Base-by-base conservation (phyloP, 306 rosid species). In the Erythrophleum fordii region DNA sequence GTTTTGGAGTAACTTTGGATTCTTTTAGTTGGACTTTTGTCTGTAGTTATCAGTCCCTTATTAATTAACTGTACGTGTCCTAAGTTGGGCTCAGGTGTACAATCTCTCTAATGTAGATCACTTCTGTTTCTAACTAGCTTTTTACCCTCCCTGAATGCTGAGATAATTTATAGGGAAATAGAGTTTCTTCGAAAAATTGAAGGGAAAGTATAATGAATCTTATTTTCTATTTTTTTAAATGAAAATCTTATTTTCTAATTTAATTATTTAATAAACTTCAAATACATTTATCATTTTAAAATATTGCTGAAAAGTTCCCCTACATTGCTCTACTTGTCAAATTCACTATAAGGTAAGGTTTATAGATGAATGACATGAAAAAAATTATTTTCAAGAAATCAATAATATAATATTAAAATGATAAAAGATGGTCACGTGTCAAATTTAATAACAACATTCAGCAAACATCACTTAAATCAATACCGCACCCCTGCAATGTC, bases 1-100 rank as follows among this genome's bases (percentile, higher is more conserved):
- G 23, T 83, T 59, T 39, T 75, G 71, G 83, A 72, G 86, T 87
- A 83, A 79, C 82, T 86, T 80, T 77, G 85, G 87, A 83, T 87
- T 72, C 81, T 66, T 80, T 78, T 78, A 75, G 83, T 65, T 86
- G 81, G 75, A 44, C 61, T 82, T 75, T 71, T 49, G 56, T 85
- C 65, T 51, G 53, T 80, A 81, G 69, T 83, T 78, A 28, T 64
- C 81, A 73, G 77, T 70, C 66, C 53, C 64, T 13, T 46, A 82
- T 75, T 70, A 68, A 34, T 82, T 72, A 39, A 76, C 80, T 79
- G 77, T 75, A 71, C 84, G 82, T 65, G 29, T 66, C 86, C 86
- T 75, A 52, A 75, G 73, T 82, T 60, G 86, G 80, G 84, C 84
- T 34, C 74, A 60, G 60, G 60, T 71, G 69, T 81, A 80, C 81